Evolutionary conservation across 495 filamentous ascomycete species (phyloP), one percentile per base, ranked within the genome.

Genomic region (Penicillium paradoxum): DNA sequence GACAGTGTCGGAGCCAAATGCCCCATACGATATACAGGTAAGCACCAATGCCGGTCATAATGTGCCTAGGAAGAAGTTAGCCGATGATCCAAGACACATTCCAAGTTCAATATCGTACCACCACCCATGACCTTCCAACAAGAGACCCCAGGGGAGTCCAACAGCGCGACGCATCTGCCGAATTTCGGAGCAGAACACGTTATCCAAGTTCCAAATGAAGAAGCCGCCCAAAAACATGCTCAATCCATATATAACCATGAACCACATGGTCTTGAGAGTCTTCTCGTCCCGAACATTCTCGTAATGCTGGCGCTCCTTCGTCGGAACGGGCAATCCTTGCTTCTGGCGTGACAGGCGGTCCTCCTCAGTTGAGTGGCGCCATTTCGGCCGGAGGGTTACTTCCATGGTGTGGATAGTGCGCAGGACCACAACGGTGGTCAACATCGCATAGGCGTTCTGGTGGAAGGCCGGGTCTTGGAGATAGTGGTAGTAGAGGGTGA

Each of bases 101-200:
- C 9, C 3, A 37, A 13, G 21, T 56, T 9, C 32, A 65, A 66
- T 3, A 15, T 84, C 82, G 72, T 85, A 93, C 92, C 93, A 98
- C 93, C 93, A 97, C 10, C 90, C 93, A 74, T 98, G 93, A 0
- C 90, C 92, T 69, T 97, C 93, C 2, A 96, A 72, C 10, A 97
- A 50, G 8, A 95, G 79, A 1, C 92, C 89, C 93, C 93, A 98
- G 0, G 93, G 93, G 37, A 97, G 72, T 18, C 86, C 85, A 33
- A 97, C 69, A 45, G 79, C 65, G 49, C 84, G 82, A 55, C 91
- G 82, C 83, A 86, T 90, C 11, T 49, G 58, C 9, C 85, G 79
- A 45, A 97, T 71, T n/a, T 72, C 77, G 22, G 75, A 73, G 66
- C 93, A 98, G 63, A 85, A 95, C 45, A 76, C 65, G 52, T 89